phyloP scores from a whole-genome alignment of 148 eudicot species.

The Drosera capensis region DNA sequence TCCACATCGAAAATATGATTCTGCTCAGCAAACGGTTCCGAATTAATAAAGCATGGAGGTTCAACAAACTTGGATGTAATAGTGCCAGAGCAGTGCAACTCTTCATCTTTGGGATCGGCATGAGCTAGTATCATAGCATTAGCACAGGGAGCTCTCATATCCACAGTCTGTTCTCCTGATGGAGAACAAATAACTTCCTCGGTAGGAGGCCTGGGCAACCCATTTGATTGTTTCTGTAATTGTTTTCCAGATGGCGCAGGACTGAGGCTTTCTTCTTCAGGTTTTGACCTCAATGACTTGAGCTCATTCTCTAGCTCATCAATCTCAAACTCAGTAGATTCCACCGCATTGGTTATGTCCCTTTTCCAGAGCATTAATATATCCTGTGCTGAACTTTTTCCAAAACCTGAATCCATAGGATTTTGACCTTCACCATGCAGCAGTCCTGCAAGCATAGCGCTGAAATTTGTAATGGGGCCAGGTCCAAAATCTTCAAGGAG shows the following conservation, averaged over 20 bases:
- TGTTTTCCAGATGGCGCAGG: conserved; percentile 26
- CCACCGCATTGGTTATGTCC: conserved; percentile 49
- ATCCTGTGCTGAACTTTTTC: conserved; percentile 36
- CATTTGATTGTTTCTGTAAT: conserved; percentile 18
- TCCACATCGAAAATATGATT: conserved; percentile 5
- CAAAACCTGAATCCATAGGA: conserved; percentile 31
- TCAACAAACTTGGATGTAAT: conserved; percentile 57
- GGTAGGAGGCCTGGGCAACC: conserved; percentile 22
- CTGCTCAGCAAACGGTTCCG: conserved; percentile 2
- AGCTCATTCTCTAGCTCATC: conserved; percentile 77
- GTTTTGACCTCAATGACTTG: conserved; percentile 24
- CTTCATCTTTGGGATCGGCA: conserved; percentile 21
- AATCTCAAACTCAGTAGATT: conserved; percentile 66
- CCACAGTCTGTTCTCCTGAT: conserved; percentile 21
- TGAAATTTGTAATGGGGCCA: conserved; percentile 29
- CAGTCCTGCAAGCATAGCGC: conserved; percentile 40
- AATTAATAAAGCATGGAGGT: conserved; percentile 12
- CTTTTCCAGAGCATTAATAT: conserved; percentile 52
- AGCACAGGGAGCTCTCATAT: conserved; percentile 13
- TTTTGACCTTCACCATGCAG: conserved; percentile 28
- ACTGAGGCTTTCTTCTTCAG: conserved; percentile 10
- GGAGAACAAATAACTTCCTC: conserved; percentile 26
- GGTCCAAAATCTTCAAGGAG: conserved; percentile 34
- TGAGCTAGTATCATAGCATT: conserved; percentile 15
- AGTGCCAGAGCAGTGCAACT: conserved; percentile 56